These are phyloP conservation scores for Agaricus sinodeliciosus DNA, from an alignment of 768 basidiomycete genomes.

Conservation along the genomic window DNA sequence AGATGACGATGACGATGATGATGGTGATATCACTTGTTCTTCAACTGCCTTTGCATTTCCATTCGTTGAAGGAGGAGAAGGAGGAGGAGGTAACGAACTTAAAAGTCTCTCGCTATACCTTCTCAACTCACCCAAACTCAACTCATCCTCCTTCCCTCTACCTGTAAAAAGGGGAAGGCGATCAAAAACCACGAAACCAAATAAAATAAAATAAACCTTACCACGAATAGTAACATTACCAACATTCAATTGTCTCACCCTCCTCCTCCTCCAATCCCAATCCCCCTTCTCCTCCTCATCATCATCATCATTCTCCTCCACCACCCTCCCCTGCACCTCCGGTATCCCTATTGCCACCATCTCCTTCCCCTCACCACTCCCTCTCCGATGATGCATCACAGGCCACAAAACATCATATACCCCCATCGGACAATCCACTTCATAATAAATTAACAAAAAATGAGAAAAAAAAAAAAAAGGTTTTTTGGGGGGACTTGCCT, in stretches of 20 bases:
- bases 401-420: constrained; percentile 88
- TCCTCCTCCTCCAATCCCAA: no score
- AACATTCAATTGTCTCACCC: no score
- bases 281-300: constrained; percentile 12
- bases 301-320: constrained; percentile 22
- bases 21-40: no score
- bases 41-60: not conserved
- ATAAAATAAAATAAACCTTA: no score
- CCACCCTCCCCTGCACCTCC: constrained; percentile 31
- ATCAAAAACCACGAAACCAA: no score
- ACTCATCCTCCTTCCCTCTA: no score
- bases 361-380: constrained; percentile 15
- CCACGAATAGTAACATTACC: no score
- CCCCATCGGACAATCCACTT: constrained; percentile 47
- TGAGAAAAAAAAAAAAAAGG: not conserved
- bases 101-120: constrained; percentile 48
- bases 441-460: constrained; percentile 1
- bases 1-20: no score
- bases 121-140: constrained; percentile 35
- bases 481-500: constrained; percentile 44
- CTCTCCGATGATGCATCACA: constrained; percentile 30
- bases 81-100: constrained; percentile 31
- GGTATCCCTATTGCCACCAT: constrained; percentile 15
- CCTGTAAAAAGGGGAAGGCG: no score
- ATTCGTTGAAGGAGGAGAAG: constrained; percentile 17